These are phyloP conservation scores for Yarrowia sp. DNA, from an alignment of 805 yeast genomes.

Conservation along the genomic window DNA sequence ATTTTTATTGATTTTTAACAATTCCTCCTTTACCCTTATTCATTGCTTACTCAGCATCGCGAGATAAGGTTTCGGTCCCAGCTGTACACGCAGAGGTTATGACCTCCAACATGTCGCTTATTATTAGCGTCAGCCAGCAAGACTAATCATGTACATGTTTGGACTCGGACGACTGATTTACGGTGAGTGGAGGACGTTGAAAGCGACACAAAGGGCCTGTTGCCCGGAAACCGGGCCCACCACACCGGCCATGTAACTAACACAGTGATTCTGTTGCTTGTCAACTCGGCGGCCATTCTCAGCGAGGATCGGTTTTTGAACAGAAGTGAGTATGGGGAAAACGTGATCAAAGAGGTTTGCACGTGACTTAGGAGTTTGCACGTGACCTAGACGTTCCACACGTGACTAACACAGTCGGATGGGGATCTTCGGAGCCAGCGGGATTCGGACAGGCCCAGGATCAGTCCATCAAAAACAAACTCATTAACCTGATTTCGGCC, in stretches of 20 bases:
- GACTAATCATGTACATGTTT: conserved; percentile 11
- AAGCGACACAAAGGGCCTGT: background rate
- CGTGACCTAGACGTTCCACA: background rate
- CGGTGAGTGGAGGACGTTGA: background rate
- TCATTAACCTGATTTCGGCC: conserved; percentile 66
- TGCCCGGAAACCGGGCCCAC: background rate
- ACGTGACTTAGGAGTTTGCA: background rate
- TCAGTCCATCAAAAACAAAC: conserved; percentile 52
- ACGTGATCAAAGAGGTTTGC: background rate
- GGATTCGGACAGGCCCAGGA: conserved; percentile 46
- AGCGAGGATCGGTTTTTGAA: conserved; percentile 77
- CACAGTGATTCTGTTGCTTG: conserved; percentile 44
- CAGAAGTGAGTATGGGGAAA: conserved; percentile 46
- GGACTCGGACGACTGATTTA: conserved; percentile 19
- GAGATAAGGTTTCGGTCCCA: no score
- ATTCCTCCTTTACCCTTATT: no score
- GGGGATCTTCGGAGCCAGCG: conserved; percentile 42
- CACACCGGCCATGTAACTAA: background rate
- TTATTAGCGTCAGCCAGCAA: background rate
- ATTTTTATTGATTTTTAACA: background rate
- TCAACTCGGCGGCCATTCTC: conserved; percentile 72
- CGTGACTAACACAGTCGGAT: conserved; percentile 42
- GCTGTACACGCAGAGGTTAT: background rate
- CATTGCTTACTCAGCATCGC: no score
- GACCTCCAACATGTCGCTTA: background rate